Evolutionary conservation across 768 basidiomycete species (phyloP).

Genomic region (Kwoniella dejecticola): DNA sequence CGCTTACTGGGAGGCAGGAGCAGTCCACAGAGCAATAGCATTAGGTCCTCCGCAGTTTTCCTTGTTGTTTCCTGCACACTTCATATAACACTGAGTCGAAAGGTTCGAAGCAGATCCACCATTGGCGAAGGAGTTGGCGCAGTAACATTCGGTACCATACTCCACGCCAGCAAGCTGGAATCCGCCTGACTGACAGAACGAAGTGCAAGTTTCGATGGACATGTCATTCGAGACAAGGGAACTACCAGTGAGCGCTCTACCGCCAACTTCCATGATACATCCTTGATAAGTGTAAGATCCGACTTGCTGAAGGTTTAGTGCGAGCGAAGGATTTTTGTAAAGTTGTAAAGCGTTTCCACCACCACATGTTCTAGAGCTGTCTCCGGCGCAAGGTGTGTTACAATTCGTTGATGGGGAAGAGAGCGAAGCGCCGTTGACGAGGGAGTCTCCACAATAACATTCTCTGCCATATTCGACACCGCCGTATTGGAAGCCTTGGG

Average conservation of each 20-base stretch:
- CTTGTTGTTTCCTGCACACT: conserved; percentile 31
- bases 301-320: conserved; percentile 14
- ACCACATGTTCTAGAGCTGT: conserved; percentile 16
- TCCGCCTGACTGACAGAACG: conserved; percentile 30
- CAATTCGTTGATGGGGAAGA: conserved; percentile 9
- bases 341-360: conserved; percentile 26
- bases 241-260: conserved; percentile 35
- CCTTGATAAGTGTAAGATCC: conserved; percentile 23
- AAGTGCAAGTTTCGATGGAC: conserved; percentile 31
- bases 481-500: conserved; percentile 29
- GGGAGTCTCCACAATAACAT: conserved; percentile 11
- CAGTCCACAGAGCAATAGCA: conserved; percentile 21
- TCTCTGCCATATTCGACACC: conserved; percentile 26
- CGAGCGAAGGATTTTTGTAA: conserved; percentile 25
- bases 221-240: conserved; percentile 23
- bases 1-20: no score
- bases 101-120: conserved; percentile 24
- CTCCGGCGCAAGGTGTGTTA: conserved; percentile 27
- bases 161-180: conserved; percentile 36
- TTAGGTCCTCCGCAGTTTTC: conserved; percentile 32
- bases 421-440: conserved; percentile 33
- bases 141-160: conserved; percentile 42
- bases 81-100: conserved; percentile 33
- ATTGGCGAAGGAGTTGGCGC: conserved; percentile 33
- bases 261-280: conserved; percentile 33